These are phyloP conservation scores for Didymella sp. DNA, from an alignment of 2,329 filamentous ascomycete species.

Conservation along the genomic window DNA sequence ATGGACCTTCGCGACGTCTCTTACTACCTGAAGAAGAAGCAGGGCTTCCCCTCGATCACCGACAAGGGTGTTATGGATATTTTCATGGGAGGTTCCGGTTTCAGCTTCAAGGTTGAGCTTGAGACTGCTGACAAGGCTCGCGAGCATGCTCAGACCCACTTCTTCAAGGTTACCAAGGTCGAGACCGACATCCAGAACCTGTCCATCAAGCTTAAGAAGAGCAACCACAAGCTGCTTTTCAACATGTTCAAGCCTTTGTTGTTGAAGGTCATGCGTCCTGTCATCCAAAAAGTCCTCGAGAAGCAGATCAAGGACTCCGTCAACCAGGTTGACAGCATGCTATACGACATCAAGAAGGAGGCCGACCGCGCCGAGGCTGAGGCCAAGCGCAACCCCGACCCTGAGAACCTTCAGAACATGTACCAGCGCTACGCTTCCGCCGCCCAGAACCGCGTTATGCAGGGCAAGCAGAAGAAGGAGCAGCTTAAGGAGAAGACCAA, in stretches of 20 bases:
- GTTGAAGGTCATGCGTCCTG: conserved; percentile 82
- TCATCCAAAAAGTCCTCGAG: conserved; percentile 85
- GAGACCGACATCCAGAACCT: conserved; percentile 82
- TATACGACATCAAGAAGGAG: conserved; percentile 82
- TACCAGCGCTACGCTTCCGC: conserved; percentile 85
- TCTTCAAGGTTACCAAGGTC: conserved; percentile 94
- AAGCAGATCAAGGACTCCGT: conserved; percentile 87
- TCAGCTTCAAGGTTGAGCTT: conserved; percentile 90
- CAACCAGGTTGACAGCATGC: conserved; percentile 72
- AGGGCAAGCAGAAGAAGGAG: conserved; percentile 80
- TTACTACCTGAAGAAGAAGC: conserved; percentile 94
- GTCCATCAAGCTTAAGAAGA: conserved; percentile 90
- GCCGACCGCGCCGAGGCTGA: conserved; percentile 75
- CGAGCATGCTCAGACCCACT: conserved; percentile 73
- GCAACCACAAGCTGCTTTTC: conserved; percentile 93
- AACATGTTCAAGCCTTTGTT: conserved; percentile 84
- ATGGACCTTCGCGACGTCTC: conserved; percentile 81
- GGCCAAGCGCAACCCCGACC: conserved; percentile 67
- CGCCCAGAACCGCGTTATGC: conserved; percentile 73
- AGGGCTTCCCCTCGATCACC: conserved; percentile 86
- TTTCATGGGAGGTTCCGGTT: conserved; percentile 82
- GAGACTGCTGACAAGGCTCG: conserved; percentile 73
- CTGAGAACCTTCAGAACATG: conserved; percentile 78
- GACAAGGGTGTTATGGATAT: conserved; percentile 91
- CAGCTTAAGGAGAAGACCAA: conserved; percentile 55